Evolutionary conservation across 2,329 filamentous ascomycete genomes (phyloP).

Genomic region (Blastomyces silverae): DNA sequence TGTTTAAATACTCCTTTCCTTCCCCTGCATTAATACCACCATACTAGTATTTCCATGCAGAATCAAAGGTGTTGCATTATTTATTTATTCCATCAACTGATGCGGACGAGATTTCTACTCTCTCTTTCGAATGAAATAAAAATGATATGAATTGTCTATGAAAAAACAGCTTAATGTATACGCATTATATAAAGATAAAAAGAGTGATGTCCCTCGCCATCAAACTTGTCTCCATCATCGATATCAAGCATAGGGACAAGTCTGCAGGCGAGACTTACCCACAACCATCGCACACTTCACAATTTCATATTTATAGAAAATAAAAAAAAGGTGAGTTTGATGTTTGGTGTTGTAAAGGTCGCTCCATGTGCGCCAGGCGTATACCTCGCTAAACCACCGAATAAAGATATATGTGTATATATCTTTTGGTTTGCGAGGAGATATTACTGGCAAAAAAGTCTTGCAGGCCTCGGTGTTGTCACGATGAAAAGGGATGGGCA

Average conservation of each 20-base stretch:
- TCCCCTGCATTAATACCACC: background rate
- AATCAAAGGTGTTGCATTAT: background rate
- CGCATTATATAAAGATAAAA: background rate
- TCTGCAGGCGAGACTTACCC: slow-evolving; percentile 37
- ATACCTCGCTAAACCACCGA: slow-evolving; percentile 62
- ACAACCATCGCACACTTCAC: slow-evolving; percentile 15
- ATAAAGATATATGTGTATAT: slow-evolving; percentile 27
- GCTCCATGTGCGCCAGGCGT: slow-evolving; percentile 82
- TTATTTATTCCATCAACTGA: background rate
- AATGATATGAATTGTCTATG: background rate
- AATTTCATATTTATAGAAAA: slow-evolving; percentile 6
- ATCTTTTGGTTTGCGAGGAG: slow-evolving; percentile 66
- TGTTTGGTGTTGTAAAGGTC: background rate
- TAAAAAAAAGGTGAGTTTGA: slow-evolving; percentile 10
- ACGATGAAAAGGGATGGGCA: slow-evolving; percentile 19
- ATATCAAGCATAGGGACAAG: slow-evolving; percentile 25
- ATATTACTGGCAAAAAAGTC: slow-evolving; percentile 65
- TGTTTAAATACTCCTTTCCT: background rate
- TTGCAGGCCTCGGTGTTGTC: background rate
- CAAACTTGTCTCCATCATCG: slow-evolving; percentile 37
- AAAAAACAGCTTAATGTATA: background rate
- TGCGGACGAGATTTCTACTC: background rate
- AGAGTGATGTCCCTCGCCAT: slow-evolving; percentile 35
- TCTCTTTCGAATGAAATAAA: background rate
- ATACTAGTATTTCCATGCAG: background rate